A percentile compares a stretch with the other conserved stretches of the same genome.
Conservation (phyloP, 306 rosid species). For the Begonia masoniana region DNA sequence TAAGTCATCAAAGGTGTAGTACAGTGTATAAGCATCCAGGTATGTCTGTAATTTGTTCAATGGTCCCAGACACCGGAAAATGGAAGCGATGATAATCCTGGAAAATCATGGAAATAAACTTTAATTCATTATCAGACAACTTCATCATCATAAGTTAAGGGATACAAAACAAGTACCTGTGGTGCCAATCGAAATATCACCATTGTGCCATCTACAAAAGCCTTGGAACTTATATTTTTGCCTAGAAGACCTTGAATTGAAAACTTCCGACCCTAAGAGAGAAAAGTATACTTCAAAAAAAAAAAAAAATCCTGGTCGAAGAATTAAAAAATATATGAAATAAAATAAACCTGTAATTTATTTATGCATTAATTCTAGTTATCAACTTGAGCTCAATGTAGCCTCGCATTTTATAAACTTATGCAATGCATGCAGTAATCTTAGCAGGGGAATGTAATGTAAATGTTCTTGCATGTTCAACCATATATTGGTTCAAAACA, state of each 20-base stretch:
- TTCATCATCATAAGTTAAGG: conserved; percentile 1
- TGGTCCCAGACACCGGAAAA: conserved; percentile 65
- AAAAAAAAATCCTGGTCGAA: background rate
- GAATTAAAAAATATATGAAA: too few species aligned
- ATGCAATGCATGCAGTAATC: too few species aligned
- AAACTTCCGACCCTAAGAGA: conserved; percentile 73
- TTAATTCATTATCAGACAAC: conserved; percentile 11
- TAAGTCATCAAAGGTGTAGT: background rate
- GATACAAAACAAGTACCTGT: conserved; percentile 40
- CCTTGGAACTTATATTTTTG: conserved; percentile 39
- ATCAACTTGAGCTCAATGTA: too few species aligned
- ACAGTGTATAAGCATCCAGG: conserved; percentile 92
- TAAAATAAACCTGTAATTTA: too few species aligned
- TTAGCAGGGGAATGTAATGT: too few species aligned
- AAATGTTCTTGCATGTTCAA: too few species aligned
- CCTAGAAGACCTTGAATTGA: conserved; percentile 87
- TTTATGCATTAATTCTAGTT: too few species aligned
- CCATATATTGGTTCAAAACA: too few species aligned
- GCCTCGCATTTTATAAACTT: too few species aligned
- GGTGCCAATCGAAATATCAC: conserved; percentile 98
- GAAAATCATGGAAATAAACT: conserved; percentile 11
- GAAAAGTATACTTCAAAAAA: conserved; percentile 6
- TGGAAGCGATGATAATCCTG: conserved; percentile 99
- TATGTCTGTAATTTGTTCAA: conserved; percentile 56
- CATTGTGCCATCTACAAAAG: conserved; percentile 70